Evolutionary conservation across 495 filamentous ascomycete genomes (phyloP).

Genomic region (Penicillium egyptiacum): DNA sequence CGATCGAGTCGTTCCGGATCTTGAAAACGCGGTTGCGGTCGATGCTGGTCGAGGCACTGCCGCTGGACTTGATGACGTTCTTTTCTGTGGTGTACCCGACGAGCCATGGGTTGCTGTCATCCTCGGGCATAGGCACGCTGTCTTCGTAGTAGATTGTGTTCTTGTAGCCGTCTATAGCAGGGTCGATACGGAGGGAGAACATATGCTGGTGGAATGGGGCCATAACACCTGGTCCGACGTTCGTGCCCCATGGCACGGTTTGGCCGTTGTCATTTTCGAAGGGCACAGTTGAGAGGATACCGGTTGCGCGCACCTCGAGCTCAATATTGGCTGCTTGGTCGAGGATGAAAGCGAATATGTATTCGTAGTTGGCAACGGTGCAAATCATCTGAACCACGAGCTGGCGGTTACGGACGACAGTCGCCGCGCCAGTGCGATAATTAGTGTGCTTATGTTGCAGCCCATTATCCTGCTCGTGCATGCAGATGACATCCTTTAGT

Average conservation of each 20-base stretch:
- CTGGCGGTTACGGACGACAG: constrained; percentile 60
- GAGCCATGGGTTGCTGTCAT: constrained; percentile 70
- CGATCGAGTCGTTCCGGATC: constrained; percentile 68
- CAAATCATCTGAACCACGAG: constrained; percentile 71
- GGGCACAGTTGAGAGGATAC: constrained; percentile 80
- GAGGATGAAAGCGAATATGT: constrained; percentile 82
- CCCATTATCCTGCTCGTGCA: constrained; percentile 70
- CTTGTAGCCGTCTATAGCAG: constrained; percentile 69
- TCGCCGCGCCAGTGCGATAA: constrained; percentile 60
- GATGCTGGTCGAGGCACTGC: constrained; percentile 62
- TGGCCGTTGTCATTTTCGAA: constrained; percentile 59
- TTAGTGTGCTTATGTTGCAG: constrained; percentile 72
- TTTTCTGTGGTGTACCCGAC: constrained; percentile 69
- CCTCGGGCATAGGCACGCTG: constrained; percentile 68
- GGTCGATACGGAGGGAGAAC: constrained; percentile 87
- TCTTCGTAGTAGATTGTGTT: constrained; percentile 74
- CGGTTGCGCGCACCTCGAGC: constrained; percentile 85
- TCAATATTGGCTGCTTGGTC: constrained; percentile 80
- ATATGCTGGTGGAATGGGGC: constrained; percentile 84
- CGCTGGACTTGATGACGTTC: constrained; percentile 60
- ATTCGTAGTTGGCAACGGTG: constrained; percentile 82
- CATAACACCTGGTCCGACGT: constrained; percentile 82
- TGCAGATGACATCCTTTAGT: constrained; percentile 61
- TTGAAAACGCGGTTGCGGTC: constrained; percentile 73
- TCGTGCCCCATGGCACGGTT: constrained; percentile 70